A percentile compares a stretch with the other conserved stretches of the same genome.
phyloP scores from a whole-genome alignment of 192 early-diverging fungal species.

The Coemansia sp. region DNA sequence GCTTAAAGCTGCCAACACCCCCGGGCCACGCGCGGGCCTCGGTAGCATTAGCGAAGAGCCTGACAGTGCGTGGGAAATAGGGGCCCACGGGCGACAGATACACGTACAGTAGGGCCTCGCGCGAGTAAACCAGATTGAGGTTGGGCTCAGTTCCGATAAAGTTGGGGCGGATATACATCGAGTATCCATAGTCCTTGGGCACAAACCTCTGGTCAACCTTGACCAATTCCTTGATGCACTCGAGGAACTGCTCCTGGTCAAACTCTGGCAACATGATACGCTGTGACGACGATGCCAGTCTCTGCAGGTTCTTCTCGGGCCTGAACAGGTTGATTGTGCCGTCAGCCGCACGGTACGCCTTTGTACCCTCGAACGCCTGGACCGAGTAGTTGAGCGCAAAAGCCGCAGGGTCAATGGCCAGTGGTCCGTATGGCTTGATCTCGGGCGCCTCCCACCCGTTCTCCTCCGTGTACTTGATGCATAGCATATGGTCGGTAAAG shows the following conservation, averaged over 20 bases:
- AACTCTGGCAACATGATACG: slow-evolving; percentile 87
- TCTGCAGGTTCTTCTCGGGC: slow-evolving; percentile 95
- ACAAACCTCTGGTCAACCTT: slow-evolving; percentile 84
- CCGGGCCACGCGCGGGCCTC: slow-evolving; percentile 95
- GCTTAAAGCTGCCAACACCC: slow-evolving; percentile 91
- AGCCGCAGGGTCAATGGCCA: slow-evolving; percentile 77
- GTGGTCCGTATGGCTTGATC: slow-evolving; percentile 82
- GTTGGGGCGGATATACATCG: slow-evolving; percentile 92
- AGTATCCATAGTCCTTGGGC: slow-evolving; percentile 87
- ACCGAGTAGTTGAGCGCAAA: slow-evolving; percentile 94
- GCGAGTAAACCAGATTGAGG: slow-evolving; percentile 78
- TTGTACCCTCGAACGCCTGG: slow-evolving; percentile 92
- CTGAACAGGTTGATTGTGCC: slow-evolving; percentile 91
- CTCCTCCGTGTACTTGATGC: slow-evolving; percentile 70
- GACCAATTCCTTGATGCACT: slow-evolving; percentile 83
- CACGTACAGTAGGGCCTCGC: slow-evolving; percentile 79
- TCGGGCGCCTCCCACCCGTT: slow-evolving; percentile 81
- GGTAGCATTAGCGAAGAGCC: slow-evolving; percentile 77
- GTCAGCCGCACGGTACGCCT: slow-evolving; percentile 87
- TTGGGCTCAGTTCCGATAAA: slow-evolving; percentile 90
- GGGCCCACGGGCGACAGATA: slow-evolving; percentile 94
- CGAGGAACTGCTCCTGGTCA: slow-evolving; percentile 75
- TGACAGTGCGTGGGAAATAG: slow-evolving; percentile 89
- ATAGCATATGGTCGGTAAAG: slow-evolving; percentile 96
- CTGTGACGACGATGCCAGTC: slow-evolving; percentile 76